These are phyloP conservation scores for Apiotrichum mycotoxinovorans DNA, from an alignment of 1,284 basidiomycete species.

Conservation along the genomic window DNA sequence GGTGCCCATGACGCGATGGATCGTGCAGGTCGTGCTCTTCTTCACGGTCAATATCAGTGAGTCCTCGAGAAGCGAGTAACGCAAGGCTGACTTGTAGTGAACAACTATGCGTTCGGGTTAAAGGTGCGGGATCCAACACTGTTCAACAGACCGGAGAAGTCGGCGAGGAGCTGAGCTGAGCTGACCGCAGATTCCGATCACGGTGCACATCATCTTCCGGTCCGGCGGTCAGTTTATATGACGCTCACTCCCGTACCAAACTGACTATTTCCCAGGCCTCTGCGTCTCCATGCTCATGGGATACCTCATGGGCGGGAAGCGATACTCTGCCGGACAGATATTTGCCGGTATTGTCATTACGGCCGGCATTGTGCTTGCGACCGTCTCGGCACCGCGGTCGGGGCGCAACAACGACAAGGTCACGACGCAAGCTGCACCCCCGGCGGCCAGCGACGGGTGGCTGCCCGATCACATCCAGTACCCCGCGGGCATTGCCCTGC, in stretches of 20 bases:
- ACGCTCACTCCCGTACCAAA: constrained; percentile 36
- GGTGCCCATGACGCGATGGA: constrained; percentile 72
- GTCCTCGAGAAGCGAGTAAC: too few relatives aligned
- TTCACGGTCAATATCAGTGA: constrained; percentile 62
- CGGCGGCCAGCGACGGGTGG: constrained; percentile 11
- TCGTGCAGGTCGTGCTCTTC: constrained; percentile 78
- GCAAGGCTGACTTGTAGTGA: constrained; percentile 53
- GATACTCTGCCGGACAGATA: constrained; percentile 67
- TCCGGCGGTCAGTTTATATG: constrained; percentile 84
- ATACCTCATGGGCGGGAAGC: constrained; percentile 51
- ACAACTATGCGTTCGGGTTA: constrained; percentile 84
- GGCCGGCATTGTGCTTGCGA: constrained; percentile 74
- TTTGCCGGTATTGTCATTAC: constrained; percentile 74
- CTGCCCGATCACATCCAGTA: constrained; percentile 55
- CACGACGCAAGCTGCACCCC: background rate
- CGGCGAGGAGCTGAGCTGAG: background rate
- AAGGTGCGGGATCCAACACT: constrained; percentile 29
- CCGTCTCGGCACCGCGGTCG: constrained; percentile 62
- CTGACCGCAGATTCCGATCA: constrained; percentile 69
- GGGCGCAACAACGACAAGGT: background rate
- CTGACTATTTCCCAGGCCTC: constrained; percentile 37
- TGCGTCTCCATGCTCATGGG: constrained; percentile 50
- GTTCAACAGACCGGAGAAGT: too few relatives aligned
- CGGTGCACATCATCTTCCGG: constrained; percentile 91
- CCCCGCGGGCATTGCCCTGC: constrained; percentile 66